Conservation (phyloP, 225 moss, liverwort and hornwort genomes). For the Neckera pumila region DNA sequence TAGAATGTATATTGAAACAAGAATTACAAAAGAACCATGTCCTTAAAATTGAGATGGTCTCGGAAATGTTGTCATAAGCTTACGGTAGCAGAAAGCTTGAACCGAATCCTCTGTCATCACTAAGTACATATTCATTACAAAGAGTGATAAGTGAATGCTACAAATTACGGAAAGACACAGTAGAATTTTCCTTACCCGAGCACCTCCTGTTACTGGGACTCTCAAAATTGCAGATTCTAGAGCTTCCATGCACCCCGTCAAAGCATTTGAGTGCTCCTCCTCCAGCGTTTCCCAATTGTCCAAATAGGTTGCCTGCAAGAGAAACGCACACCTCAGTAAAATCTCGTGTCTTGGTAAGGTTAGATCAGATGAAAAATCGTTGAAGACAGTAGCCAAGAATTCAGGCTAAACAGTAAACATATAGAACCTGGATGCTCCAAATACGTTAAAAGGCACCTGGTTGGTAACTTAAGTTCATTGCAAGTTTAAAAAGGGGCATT, state of each 20-base stretch:
- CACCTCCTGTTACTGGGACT: constrained; percentile 96
- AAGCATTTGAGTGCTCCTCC: constrained; percentile 82
- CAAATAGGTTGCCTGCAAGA: constrained; percentile 64
- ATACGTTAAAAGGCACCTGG: neutral
- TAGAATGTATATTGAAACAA: neutral
- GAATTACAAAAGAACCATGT: neutral
- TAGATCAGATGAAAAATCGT: neutral
- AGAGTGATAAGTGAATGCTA: neutral
- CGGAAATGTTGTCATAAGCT: neutral
- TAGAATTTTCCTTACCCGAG: constrained; percentile 47
- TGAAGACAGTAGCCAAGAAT: neutral
- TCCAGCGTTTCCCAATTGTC: constrained; percentile 76
- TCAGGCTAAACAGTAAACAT: neutral
- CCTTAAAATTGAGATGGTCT: neutral
- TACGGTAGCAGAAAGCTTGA: neutral
- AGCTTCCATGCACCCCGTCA: constrained; percentile 91
- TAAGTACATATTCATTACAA: neutral
- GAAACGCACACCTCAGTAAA: neutral
- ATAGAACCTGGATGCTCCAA: neutral
- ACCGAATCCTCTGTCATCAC: neutral
- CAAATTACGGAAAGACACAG: neutral
- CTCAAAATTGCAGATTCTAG: constrained; percentile 95
- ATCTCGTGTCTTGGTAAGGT: neutral
- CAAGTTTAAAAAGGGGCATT: neutral
- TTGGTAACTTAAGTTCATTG: neutral